A percentile compares a stretch with the other conserved stretches of the same genome.
Conservation (phyloP, 345 rosid species). For the Bretschneidera sinensis region DNA sequence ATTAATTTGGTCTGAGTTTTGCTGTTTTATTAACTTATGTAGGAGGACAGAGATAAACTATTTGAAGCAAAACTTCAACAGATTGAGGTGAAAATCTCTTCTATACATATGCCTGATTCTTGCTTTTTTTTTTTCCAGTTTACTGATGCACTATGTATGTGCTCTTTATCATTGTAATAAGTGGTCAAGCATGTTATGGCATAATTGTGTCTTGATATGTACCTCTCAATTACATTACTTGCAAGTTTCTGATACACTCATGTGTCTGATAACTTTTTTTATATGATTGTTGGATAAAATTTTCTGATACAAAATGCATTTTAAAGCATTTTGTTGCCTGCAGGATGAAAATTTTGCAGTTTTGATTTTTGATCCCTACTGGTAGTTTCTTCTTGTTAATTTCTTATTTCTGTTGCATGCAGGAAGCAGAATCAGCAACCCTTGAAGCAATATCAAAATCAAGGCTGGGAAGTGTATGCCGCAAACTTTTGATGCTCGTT, state of each 20-base stretch:
- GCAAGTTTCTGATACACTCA: no score
- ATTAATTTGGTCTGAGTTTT: slow-evolving; percentile 13
- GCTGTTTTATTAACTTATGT: slow-evolving; percentile 13
- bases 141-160: neutral
- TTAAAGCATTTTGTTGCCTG: neutral
- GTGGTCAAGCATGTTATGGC: no score
- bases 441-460: slow-evolving; percentile 84
- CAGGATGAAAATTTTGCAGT: neutral
- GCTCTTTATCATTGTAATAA: slow-evolving; percentile 1
- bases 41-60: slow-evolving; percentile 85
- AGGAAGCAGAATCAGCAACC: slow-evolving; percentile 93
- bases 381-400: neutral
- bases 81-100: slow-evolving; percentile 63
- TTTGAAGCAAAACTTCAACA: slow-evolving; percentile 88
- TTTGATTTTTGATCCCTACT: neutral
- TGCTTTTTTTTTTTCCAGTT: slow-evolving; percentile 13
- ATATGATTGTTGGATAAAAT: no score
- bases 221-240: no score
- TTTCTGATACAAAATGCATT: no score
- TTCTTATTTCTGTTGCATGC: slow-evolving; percentile 20
- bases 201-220: no score
- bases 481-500: slow-evolving; percentile 17
- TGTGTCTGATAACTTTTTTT: no score
- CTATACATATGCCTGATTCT: neutral
- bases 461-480: slow-evolving; percentile 77